phyloP scores from a whole-genome alignment of 768 basidiomycete genomes.

The Lanmaoa pseudosensibilis region DNA sequence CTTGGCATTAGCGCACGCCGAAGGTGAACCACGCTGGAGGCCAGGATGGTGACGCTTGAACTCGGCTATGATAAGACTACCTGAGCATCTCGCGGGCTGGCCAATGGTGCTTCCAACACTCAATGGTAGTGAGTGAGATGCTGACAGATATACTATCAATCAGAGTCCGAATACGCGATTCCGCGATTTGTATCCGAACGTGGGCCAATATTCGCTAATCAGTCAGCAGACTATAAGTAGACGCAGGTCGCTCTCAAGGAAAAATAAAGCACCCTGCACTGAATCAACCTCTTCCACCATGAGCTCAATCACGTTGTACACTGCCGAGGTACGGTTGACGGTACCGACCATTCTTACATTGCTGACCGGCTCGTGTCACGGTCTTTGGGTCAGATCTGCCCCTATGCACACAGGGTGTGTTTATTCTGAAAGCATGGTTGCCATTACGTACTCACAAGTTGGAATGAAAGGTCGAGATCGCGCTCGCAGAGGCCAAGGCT shows the following conservation, averaged over 20 bases:
- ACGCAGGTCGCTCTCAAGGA: background rate
- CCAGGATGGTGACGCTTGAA: too few relatives aligned
- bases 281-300: background rate
- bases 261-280: background rate
- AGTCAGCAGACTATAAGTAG: slow-evolving; percentile 3
- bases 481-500: slow-evolving; percentile 55
- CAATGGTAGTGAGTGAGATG: background rate
- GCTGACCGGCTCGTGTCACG: background rate
- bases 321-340: slow-evolving; percentile 41
- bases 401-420: slow-evolving; percentile 57
- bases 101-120: too few relatives aligned
- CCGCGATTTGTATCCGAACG: background rate
- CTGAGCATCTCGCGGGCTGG: too few relatives aligned
- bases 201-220: background rate
- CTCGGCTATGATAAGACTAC: too few relatives aligned
- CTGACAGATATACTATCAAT: background rate
- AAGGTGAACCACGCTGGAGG: too few relatives aligned
- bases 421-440: background rate
- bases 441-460: background rate
- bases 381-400: slow-evolving; percentile 45
- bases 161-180: background rate
- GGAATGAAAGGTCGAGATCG: slow-evolving; percentile 51
- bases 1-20: too few relatives aligned
- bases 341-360: background rate
- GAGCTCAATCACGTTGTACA: slow-evolving; percentile 43